Evolutionary conservation across 495 filamentous ascomycete genomes (phyloP), one percentile per base, ranked within the genome.

Genomic region (Aspergillus nanangensis): DNA sequence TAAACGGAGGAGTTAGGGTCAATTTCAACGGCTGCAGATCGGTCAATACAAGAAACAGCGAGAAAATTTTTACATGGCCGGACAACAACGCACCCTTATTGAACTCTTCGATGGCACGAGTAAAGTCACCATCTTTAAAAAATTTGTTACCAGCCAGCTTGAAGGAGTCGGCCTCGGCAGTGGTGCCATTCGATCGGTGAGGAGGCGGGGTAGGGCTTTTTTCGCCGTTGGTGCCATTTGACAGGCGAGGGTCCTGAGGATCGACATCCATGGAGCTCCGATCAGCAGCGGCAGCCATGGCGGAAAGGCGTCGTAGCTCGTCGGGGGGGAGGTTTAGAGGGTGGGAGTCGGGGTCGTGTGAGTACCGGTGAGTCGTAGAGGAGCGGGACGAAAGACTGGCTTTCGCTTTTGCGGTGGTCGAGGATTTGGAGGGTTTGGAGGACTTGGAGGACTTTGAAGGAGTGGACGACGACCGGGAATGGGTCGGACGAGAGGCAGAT

Each of bases 131-230:
- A 46, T 87, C 83, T 72, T 96, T 96, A 76, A 95, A 98, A 58
- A 86, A 92, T 57, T 91, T 94, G 71, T 98, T 98, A 23, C 93
- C 93, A 20, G 86, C 80, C 53, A 88, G 77, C 71, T 98, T 98
- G 77, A 83, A 94, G 15, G 78, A 77, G 62, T 97, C 93, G 4
- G 90, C 88, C 55, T 95, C 86, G 34, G 86, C 66, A 24, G 71
- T 56, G 65, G 72, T 39, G 70, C 84, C 63, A 73, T 81, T 56
- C 72, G 78, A 58, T 23, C 75, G 72, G 65, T 95, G 90, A 24
- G 88, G 90, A 39, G 90, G 90, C 44, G 90, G 90, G 39, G 78
- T 78, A 17, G 90, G 90, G 32, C 79, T 84, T 41, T 65, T 58
- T 56, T 78, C 70, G 34, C 50, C 62, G 48, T 75, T 53, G 5